These are phyloP conservation scores for Fusarium ramigenum DNA, from an alignment of 2,329 filamentous ascomycete genomes.

Conservation along the genomic window DNA sequence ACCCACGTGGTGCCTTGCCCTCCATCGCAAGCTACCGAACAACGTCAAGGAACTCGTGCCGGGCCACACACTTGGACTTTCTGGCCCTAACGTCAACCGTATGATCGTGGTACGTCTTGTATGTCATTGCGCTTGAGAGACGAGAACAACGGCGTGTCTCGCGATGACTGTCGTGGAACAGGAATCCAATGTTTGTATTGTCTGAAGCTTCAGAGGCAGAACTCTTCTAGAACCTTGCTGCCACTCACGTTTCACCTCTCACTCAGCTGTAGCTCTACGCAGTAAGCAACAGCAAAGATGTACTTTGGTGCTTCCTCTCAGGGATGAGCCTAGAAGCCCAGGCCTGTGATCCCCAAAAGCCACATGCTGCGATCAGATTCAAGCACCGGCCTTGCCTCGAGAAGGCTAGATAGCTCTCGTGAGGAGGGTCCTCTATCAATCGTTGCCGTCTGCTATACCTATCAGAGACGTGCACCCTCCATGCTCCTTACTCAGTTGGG, in stretches of 20 bases:
- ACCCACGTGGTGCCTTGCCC: conserved; percentile 40
- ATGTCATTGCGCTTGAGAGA: conserved; percentile 23
- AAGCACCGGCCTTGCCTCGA: conserved; percentile 32
- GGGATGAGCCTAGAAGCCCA: conserved; percentile 37
- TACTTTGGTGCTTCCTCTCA: conserved; percentile 13
- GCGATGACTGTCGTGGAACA: background rate
- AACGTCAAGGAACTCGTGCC: conserved; percentile 19
- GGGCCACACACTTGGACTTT: conserved; percentile 9
- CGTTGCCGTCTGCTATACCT: conserved; percentile 37
- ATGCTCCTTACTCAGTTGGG: conserved; percentile 17
- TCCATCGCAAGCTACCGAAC: conserved; percentile 31
- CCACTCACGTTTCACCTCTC: background rate
- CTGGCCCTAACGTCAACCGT: conserved; percentile 32
- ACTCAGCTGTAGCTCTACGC: conserved; percentile 3
- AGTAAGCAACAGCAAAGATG: background rate
- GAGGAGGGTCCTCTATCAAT: conserved; percentile 33
- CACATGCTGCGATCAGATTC: conserved; percentile 44
- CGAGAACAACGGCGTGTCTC: background rate
- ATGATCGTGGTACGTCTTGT: conserved; percentile 40
- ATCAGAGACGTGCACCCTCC: conserved; percentile 23
- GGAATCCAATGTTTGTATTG: conserved; percentile 9
- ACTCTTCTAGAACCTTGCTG: conserved; percentile 32
- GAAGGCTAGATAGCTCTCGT: conserved; percentile 29
- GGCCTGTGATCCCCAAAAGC: conserved; percentile 43
- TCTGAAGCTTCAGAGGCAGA: conserved; percentile 21